Percentiles rank a stretch among this genome's conserved stretches.
Evolutionary conservation across 345 rosid genomes (phyloP).

Genomic region (Hypericum androsaemum): DNA sequence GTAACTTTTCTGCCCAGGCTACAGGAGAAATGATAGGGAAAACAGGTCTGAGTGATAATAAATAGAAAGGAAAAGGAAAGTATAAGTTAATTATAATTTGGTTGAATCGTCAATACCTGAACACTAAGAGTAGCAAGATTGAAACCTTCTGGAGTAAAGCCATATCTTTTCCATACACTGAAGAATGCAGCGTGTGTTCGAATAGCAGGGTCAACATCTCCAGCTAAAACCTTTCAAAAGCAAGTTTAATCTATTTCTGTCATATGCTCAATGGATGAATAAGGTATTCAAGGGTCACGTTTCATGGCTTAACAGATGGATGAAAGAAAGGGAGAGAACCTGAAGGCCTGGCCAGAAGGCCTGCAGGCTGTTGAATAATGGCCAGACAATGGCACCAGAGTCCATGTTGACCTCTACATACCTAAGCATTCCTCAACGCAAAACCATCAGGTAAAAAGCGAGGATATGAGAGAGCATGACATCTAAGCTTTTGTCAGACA

Average conservation of each 20-base stretch:
- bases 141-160: slow-evolving; percentile 95
- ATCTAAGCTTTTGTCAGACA: neutral
- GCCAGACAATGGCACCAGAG: slow-evolving; percentile 95
- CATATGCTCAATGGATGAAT: neutral
- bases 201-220: slow-evolving; percentile 91
- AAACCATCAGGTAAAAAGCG: slow-evolving; percentile 2
- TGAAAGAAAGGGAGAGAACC: slow-evolving; percentile 29
- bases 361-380: slow-evolving; percentile 91
- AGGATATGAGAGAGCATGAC: slow-evolving; percentile 1
- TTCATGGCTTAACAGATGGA: slow-evolving; percentile 1
- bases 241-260: slow-evolving; percentile 4
- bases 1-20: slow-evolving; percentile 94
- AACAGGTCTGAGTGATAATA: neutral
- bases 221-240: slow-evolving; percentile 78
- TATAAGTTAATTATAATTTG: neutral
- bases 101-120: slow-evolving; percentile 34
- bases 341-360: slow-evolving; percentile 99
- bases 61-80: slow-evolving; percentile 3
- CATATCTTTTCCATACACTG: slow-evolving; percentile 88
- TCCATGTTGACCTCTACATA: slow-evolving; percentile 99
- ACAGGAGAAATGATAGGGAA: slow-evolving; percentile 17
- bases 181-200: slow-evolving; percentile 96
- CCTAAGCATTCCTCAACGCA: slow-evolving; percentile 33
- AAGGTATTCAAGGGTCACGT: neutral
- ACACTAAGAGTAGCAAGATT: slow-evolving; percentile 74